Evolutionary conservation across 2,329 filamentous ascomycete genomes (phyloP).

Genomic region (Colletotrichum noveboracense): DNA sequence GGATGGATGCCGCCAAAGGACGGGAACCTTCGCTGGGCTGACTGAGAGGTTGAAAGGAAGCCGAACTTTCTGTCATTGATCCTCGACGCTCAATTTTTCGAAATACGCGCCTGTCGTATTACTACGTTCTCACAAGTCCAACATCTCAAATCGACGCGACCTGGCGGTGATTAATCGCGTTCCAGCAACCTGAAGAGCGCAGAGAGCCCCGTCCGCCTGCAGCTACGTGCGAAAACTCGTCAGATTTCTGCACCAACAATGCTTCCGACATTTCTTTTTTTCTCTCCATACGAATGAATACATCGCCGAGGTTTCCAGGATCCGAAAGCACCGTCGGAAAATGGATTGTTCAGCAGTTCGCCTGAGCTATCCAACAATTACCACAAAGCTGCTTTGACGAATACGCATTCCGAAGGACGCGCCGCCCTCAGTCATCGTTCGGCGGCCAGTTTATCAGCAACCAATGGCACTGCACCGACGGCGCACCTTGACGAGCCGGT

Average conservation of each 20-base stretch:
- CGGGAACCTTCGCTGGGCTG: neutral
- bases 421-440: neutral
- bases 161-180: neutral
- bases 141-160: neutral
- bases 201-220: neutral
- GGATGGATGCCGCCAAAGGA: neutral
- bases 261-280: neutral
- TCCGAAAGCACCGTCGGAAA: neutral
- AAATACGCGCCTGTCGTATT: neutral
- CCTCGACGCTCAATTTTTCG: neutral
- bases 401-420: neutral
- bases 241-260: neutral
- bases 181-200: neutral
- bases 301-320: neutral
- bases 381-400: neutral
- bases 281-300: neutral
- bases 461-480: neutral
- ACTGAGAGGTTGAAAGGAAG: neutral
- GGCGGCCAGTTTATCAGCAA: neutral
- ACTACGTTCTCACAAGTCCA: neutral
- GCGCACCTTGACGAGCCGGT: neutral
- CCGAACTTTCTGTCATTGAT: neutral
- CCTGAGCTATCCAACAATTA: neutral
- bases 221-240: neutral
- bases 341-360: neutral